Evolutionary conservation across 1,139 yeast species (phyloP).

Genomic region (Pichia sp.): DNA sequence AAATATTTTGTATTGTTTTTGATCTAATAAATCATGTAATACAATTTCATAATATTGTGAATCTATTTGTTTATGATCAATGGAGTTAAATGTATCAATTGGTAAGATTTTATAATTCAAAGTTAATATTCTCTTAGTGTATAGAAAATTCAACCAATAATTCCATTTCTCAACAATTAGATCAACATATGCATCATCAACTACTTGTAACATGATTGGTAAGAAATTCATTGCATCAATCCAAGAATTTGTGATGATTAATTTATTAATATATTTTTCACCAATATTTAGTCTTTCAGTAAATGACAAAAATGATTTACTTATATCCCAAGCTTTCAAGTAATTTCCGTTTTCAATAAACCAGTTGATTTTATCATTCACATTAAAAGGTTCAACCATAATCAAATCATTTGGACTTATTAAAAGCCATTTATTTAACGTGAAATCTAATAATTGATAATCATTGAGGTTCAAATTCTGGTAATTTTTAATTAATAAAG

Average conservation of each 20-base stretch:
- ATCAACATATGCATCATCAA: slow-evolving; percentile 26
- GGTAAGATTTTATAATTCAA: slow-evolving; percentile 54
- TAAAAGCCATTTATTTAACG: slow-evolving; percentile 45
- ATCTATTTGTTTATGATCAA: slow-evolving; percentile 28
- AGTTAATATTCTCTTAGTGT: slow-evolving; percentile 42
- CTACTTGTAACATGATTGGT: slow-evolving; percentile 9
- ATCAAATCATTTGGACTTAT: slow-evolving; percentile 82
- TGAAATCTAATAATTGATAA: slow-evolving; percentile 46
- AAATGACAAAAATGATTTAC: slow-evolving; percentile 54
- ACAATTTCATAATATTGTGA: slow-evolving; percentile 44
- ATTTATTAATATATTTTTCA: background rate
- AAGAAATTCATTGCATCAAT: slow-evolving; percentile 48
- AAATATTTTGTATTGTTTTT: slow-evolving; percentile 34
- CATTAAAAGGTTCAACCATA: slow-evolving; percentile 55
- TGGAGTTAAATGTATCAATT: slow-evolving; percentile 17
- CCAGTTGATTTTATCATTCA: slow-evolving; percentile 72
- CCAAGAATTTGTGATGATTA: slow-evolving; percentile 31
- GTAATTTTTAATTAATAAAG: slow-evolving; percentile 56
- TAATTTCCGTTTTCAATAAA: slow-evolving; percentile 47
- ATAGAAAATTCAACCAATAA: slow-evolving; percentile 51
- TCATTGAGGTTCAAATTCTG: slow-evolving; percentile 72
- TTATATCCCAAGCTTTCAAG: slow-evolving; percentile 71
- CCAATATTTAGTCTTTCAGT: slow-evolving; percentile 49
- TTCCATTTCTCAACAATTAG: slow-evolving; percentile 54
- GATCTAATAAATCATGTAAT: slow-evolving; percentile 43